Conservation (phyloP, 768 basidiomycete species). For the Candolleomyces aberdarensis region DNA sequence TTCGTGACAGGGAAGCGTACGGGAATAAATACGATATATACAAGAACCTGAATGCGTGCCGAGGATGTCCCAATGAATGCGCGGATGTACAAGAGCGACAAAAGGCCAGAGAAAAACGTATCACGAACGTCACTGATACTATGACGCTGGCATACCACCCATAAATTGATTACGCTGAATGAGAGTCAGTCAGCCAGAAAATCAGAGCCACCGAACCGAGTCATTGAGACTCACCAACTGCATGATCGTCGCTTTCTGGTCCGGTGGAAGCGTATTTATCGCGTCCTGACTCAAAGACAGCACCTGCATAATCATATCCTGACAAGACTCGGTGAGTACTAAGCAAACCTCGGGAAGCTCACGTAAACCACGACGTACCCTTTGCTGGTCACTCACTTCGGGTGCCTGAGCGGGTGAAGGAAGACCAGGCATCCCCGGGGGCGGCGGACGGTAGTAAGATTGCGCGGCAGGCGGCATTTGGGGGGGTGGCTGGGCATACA, state of each 20-base stretch:
- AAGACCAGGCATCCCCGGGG: constrained; percentile 21
- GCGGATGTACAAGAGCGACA: no score
- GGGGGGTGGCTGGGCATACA: constrained; percentile 21
- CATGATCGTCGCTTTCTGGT: constrained; percentile 76
- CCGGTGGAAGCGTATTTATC: constrained; percentile 75
- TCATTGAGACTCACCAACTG: constrained; percentile 54
- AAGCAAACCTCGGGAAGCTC: background rate
- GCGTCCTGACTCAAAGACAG: constrained; percentile 78
- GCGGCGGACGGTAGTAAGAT: constrained; percentile 17
- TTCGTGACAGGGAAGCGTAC: no score
- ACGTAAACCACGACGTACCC: constrained; percentile 25
- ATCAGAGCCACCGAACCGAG: background rate
- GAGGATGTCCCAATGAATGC: no score
- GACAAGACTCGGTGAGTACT: background rate
- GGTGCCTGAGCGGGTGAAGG: constrained; percentile 30
- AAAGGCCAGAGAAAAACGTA: background rate
- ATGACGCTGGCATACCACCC: constrained; percentile 14
- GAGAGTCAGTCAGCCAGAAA: background rate
- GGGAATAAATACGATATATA: no score
- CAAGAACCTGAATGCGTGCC: no score
- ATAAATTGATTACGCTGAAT: constrained; percentile 37
- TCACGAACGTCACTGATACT: background rate
- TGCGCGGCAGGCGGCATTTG: background rate
- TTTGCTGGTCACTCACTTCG: constrained; percentile 51
- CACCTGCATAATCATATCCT: constrained; percentile 88